Percentiles rank a stretch among this genome's conserved stretches.
These are phyloP conservation scores for Ogataea paraovalis DNA, from an alignment of 805 yeast genomes.

Conservation along the genomic window DNA sequence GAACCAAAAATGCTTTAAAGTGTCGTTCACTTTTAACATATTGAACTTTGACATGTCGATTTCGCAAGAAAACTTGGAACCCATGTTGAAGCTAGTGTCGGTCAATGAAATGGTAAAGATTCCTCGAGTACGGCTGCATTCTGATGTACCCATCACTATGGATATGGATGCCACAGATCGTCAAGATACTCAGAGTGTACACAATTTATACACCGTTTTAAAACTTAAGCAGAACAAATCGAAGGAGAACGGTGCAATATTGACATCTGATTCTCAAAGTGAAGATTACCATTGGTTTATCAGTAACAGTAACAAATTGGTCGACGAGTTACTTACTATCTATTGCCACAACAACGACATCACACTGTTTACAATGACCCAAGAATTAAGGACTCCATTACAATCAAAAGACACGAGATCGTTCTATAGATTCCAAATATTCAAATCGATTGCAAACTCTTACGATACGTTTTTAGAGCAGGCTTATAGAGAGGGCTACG, in stretches of 20 bases:
- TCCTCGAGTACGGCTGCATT: not conserved
- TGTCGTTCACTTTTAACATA: constrained; percentile 10
- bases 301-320: constrained; percentile 23
- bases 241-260: constrained; percentile 12
- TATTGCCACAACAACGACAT: constrained; percentile 25
- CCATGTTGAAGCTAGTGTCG: not conserved
- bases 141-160: not conserved
- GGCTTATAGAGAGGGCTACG: constrained; percentile 14
- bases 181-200: constrained; percentile 3
- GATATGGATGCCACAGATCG: not conserved
- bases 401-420: constrained; percentile 28
- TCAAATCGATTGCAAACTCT: constrained; percentile 26
- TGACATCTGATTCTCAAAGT: constrained; percentile 16
- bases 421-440: constrained; percentile 27
- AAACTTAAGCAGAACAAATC: constrained; percentile 20
- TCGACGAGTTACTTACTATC: constrained; percentile 31
- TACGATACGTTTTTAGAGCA: constrained; percentile 19
- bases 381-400: constrained; percentile 12
- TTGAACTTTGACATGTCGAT: not conserved
- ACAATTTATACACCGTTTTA: constrained; percentile 21
- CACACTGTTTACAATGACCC: constrained; percentile 28
- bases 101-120: not conserved
- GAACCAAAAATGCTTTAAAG: constrained; percentile 9
- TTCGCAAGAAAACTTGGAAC: not conserved
- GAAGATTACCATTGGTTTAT: constrained; percentile 19